These are phyloP conservation scores for Fusarium floridanum DNA, from an alignment of 2,329 filamentous ascomycete species.

Conservation along the genomic window DNA sequence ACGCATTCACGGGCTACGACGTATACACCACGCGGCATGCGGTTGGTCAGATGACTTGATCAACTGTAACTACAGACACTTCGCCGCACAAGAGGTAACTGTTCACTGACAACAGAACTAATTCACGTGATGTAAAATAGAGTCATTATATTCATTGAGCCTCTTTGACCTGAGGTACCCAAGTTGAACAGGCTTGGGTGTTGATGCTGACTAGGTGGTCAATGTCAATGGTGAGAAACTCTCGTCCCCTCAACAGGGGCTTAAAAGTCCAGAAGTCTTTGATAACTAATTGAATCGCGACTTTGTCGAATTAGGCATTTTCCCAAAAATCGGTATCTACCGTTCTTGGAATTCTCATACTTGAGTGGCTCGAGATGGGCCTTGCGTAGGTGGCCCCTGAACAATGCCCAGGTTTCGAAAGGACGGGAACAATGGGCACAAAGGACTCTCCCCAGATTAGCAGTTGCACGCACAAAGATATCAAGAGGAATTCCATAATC, in stretches of 20 bases:
- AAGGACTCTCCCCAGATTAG: background rate
- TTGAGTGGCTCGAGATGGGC: background rate
- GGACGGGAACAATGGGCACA: background rate
- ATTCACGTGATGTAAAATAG: background rate
- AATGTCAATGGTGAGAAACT: background rate
- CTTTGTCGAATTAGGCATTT: too few species aligned
- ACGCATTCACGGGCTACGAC: background rate
- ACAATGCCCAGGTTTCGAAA: background rate
- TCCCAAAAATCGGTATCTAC: background rate
- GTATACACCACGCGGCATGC: background rate
- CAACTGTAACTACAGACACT: background rate
- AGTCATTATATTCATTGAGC: background rate
- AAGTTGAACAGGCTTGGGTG: background rate
- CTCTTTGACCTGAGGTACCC: background rate
- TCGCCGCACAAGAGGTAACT: background rate
- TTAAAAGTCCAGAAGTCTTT: background rate
- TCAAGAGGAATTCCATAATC: background rate
- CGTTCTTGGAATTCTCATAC: background rate
- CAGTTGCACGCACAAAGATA: background rate
- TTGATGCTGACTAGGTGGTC: background rate
- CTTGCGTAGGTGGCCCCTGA: background rate
- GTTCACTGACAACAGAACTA: background rate
- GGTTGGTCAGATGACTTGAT: background rate
- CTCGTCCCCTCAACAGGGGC: background rate
- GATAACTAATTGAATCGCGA: background rate